Conservation (phyloP, 2,329 filamentous ascomycete genomes). For the Pyrenophora tritici-repentis region DNA sequence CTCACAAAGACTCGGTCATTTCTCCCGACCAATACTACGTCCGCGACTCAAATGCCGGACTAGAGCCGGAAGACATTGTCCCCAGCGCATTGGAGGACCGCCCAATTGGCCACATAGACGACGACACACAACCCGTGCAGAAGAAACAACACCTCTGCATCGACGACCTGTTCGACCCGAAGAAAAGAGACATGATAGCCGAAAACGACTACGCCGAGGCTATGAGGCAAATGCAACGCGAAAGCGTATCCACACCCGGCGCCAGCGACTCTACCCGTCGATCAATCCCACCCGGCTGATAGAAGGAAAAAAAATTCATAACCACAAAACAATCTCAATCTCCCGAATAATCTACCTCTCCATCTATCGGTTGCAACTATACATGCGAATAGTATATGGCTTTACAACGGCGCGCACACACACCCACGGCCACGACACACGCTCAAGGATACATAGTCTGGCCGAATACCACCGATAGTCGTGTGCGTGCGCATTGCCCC, state of each 20-base stretch:
- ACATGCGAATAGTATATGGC: neutral
- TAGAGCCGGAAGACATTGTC: conserved; percentile 38
- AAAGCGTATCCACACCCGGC: conserved; percentile 13
- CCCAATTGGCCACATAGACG: conserved; percentile 20
- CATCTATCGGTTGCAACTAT: neutral
- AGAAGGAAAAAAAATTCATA: too few species aligned
- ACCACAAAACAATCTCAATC: neutral
- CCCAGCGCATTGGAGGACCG: conserved; percentile 33
- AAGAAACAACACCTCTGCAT: conserved; percentile 28
- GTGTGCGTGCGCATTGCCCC: neutral
- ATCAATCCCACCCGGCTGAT: conserved; percentile 6
- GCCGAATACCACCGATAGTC: neutral
- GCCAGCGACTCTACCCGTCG: conserved; percentile 6
- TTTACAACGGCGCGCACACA: neutral
- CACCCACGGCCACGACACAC: neutral
- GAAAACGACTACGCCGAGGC: conserved; percentile 39
- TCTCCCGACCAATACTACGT: conserved; percentile 23
- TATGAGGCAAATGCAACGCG: conserved; percentile 33
- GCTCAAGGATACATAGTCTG: neutral
- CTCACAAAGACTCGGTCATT: conserved; percentile 34
- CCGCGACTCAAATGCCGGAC: conserved; percentile 16
- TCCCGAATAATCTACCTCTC: neutral
- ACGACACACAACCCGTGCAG: conserved; percentile 18
- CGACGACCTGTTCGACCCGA: conserved; percentile 21
- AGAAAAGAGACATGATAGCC: conserved; percentile 25